These are phyloP conservation scores for Wilcoxina mikolae DNA, from an alignment of 495 filamentous ascomycete species.

Conservation along the genomic window DNA sequence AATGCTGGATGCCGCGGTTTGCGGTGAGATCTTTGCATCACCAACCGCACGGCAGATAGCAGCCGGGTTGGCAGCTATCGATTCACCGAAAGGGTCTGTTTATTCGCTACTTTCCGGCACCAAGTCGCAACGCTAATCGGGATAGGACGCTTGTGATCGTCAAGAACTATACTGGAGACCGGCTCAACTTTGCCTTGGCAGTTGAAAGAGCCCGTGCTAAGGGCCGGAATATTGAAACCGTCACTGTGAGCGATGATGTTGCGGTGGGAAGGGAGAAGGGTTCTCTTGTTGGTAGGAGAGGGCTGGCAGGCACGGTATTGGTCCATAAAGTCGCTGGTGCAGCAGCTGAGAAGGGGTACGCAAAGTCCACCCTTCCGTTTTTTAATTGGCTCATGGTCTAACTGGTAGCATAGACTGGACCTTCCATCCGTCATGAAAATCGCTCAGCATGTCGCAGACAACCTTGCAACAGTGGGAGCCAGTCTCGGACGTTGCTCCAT, in stretches of 20 bases:
- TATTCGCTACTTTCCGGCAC: neutral
- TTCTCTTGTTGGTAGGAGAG: slow-evolving; percentile 81
- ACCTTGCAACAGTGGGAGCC: slow-evolving; percentile 70
- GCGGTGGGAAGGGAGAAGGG: slow-evolving; percentile 69
- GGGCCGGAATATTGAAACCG: slow-evolving; percentile 72
- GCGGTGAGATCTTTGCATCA: slow-evolving; percentile 84
- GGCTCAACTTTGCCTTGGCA: slow-evolving; percentile 88
- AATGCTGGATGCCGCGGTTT: slow-evolving; percentile 67
- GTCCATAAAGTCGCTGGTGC: slow-evolving; percentile 32
- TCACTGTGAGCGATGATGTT: slow-evolving; percentile 89
- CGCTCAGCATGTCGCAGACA: slow-evolving; percentile 47
- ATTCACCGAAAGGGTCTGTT: slow-evolving; percentile 32
- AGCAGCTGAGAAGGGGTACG: neutral
- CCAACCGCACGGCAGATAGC: slow-evolving; percentile 78
- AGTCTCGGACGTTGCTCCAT: slow-evolving; percentile 84
- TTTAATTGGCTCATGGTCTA: neutral
- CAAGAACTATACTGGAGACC: slow-evolving; percentile 63
- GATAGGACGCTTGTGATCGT: slow-evolving; percentile 45
- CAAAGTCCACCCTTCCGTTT: too few relatives aligned
- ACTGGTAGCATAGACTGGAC: neutral
- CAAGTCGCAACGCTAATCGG: neutral
- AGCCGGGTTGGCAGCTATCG: slow-evolving; percentile 53
- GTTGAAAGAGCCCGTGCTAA: slow-evolving; percentile 80
- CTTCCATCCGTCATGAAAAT: neutral
- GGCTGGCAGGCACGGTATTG: slow-evolving; percentile 79